phyloP scores from a whole-genome alignment of 108 stramenopile species.

The Cyclotella cryptica region DNA sequence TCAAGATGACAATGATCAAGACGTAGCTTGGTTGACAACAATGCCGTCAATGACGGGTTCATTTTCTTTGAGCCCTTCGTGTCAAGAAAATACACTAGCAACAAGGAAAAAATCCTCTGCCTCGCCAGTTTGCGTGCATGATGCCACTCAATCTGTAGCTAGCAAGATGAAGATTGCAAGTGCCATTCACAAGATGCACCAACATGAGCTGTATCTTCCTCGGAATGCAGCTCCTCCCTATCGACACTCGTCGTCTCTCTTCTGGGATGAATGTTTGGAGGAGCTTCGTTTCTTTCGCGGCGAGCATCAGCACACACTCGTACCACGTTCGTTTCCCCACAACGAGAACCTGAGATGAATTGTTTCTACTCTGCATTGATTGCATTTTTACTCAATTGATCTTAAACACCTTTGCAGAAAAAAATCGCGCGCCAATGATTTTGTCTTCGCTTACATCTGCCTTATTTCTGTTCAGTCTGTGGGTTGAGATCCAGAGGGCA shows the following conservation, averaged over 20 bases:
- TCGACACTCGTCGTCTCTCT: constrained; percentile 26
- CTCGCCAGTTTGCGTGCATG: too few species aligned
- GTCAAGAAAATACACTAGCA: background rate
- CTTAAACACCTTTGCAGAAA: too few species aligned
- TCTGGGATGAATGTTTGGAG: constrained; percentile 54
- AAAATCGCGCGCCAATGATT: too few species aligned
- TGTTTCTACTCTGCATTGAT: background rate
- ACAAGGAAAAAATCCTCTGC: background rate
- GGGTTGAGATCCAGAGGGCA: constrained; percentile 48
- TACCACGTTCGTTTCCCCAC: constrained; percentile 37
- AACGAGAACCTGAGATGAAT: background rate
- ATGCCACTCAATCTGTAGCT: too few species aligned
- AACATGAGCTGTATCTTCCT: constrained; percentile 21
- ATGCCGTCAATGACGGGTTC: constrained; percentile 46
- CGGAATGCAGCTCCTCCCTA: constrained; percentile 1
- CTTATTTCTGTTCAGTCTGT: constrained; percentile 14
- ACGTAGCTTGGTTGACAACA: constrained; percentile 35
- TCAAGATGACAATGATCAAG: constrained; percentile 8
- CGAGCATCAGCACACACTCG: constrained; percentile 46
- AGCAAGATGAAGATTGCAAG: constrained; percentile 26
- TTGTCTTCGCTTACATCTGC: too few species aligned
- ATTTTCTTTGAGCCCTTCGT: constrained; percentile 19
- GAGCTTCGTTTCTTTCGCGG: constrained; percentile 47
- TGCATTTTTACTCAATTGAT: too few species aligned
- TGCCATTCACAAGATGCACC: constrained; percentile 25